Conservation (phyloP, 352 stramenopile genomes). For the Pythium apleroticum region DNA sequence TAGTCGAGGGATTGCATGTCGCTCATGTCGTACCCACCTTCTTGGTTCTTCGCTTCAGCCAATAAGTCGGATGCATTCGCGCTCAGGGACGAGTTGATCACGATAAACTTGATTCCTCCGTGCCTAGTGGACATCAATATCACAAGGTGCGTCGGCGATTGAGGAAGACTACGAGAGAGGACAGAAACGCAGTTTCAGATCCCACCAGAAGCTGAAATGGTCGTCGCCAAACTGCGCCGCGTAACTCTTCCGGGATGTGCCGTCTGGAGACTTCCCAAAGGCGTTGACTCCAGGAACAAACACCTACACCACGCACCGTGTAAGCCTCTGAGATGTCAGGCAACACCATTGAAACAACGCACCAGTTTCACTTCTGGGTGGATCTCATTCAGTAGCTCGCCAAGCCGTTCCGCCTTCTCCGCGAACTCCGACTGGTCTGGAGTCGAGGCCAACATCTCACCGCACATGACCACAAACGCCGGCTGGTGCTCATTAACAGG, state of each 20-base stretch:
- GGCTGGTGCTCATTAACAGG: constrained; percentile 51
- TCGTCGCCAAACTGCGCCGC: constrained; percentile 59
- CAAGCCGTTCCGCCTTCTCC: constrained; percentile 51
- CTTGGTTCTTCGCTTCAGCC: constrained; percentile 42
- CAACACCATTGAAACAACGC: background rate
- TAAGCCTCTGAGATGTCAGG: background rate
- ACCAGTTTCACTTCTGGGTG: constrained; percentile 58
- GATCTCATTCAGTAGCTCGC: constrained; percentile 65
- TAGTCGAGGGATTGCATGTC: background rate
- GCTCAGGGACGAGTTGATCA: constrained; percentile 61
- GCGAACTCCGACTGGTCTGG: constrained; percentile 40
- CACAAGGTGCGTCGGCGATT: too few relatives aligned
- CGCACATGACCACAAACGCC: constrained; percentile 68
- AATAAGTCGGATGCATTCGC: constrained; percentile 27
- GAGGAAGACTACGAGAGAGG: too few relatives aligned
- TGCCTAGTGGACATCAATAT: constrained; percentile 35
- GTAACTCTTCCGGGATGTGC: constrained; percentile 28
- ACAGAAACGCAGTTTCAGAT: too few relatives aligned
- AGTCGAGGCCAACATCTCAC: constrained; percentile 51
- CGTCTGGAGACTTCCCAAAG: background rate
- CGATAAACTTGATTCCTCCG: constrained; percentile 78
- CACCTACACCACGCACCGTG: constrained; percentile 8
- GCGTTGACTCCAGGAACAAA: constrained; percentile 24
- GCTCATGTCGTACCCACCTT: constrained; percentile 42
- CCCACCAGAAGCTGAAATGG: constrained; percentile 75